Evolutionary conservation across 768 basidiomycete genomes (phyloP).

Genomic region (Sarcodon sp.): DNA sequence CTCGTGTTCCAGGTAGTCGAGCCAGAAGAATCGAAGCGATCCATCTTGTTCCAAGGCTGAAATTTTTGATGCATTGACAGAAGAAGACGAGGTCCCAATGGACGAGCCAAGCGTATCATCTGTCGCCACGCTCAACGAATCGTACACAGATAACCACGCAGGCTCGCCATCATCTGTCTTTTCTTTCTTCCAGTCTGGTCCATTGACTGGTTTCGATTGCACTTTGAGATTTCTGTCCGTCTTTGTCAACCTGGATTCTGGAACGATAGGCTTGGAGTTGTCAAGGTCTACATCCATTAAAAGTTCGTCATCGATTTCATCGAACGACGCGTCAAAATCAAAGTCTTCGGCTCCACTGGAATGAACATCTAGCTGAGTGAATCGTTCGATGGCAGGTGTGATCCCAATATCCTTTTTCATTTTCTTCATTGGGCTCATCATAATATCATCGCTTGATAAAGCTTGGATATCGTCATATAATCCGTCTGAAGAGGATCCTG

Average conservation of each 20-base stretch:
- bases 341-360: constrained; percentile 19
- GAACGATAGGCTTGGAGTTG: constrained; percentile 22
- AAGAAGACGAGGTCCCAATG: constrained; percentile 9
- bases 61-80: constrained; percentile 24
- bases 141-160: constrained; percentile 66
- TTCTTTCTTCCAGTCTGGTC: constrained; percentile 23
- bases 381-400: constrained; percentile 41
- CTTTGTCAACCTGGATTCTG: constrained; percentile 16
- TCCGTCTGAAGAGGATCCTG: constrained; percentile 18
- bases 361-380: constrained; percentile 44
- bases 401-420: constrained; percentile 31
- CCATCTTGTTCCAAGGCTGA: constrained; percentile 75
- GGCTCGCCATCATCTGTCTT: constrained; percentile 31
- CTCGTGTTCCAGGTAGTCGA: constrained; percentile 83
- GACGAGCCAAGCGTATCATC: constrained; percentile 48
- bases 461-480: constrained; percentile 13
- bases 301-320: constrained; percentile 46
- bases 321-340: constrained; percentile 17
- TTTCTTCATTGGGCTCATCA: constrained; percentile 64
- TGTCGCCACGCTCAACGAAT: constrained; percentile 49
- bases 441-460: constrained; percentile 46
- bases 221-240: constrained; percentile 9
- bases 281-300: constrained; percentile 50
- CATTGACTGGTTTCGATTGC: constrained; percentile 12
- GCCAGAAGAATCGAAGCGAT: constrained; percentile 86